These are phyloP conservation scores for Cryptosporidium viatorum DNA, from an alignment of 169 alveolate species.

Conservation along the genomic window DNA sequence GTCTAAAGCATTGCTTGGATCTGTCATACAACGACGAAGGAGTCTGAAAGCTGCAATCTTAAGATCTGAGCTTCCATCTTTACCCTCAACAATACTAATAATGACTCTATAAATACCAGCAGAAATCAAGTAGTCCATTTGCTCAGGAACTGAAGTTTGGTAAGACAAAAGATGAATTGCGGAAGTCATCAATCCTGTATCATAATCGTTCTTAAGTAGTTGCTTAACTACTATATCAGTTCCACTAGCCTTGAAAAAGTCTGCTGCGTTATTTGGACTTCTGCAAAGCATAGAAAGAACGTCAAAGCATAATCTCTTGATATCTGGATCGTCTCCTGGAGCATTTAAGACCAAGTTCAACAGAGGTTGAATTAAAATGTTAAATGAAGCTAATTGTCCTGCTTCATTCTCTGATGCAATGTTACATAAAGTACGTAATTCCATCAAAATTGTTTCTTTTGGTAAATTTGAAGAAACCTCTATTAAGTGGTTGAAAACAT, in stretches of 20 bases:
- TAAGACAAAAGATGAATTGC: conserved; percentile 88
- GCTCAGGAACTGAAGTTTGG: conserved; percentile 84
- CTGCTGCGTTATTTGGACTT: conserved; percentile 82
- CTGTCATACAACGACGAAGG: conserved; percentile 85
- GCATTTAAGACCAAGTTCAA: conserved; percentile 79
- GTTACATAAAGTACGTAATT: conserved; percentile 89
- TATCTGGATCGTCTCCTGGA: conserved; percentile 86
- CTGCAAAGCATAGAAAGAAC: conserved; percentile 88
- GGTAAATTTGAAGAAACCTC: conserved; percentile 48
- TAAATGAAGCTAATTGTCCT: conserved; percentile 86
- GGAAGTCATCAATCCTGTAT: conserved; percentile 83
- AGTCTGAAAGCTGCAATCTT: conserved; percentile 88
- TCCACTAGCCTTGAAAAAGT: conserved; percentile 85
- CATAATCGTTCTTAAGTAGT: conserved; percentile 87
- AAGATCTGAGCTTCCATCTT: conserved; percentile 83
- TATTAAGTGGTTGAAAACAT: conserved; percentile 42
- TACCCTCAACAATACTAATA: conserved; percentile 82
- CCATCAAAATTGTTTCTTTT: conserved; percentile 77
- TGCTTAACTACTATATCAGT: conserved; percentile 82
- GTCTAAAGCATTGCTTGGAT: conserved; percentile 88
- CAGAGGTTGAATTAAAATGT: conserved; percentile 86
- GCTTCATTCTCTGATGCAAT: conserved; percentile 90
- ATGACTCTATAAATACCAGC: conserved; percentile 87
- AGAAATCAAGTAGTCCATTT: conserved; percentile 85
- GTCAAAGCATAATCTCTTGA: conserved; percentile 85